phyloP scores from a whole-genome alignment of 2,329 filamentous ascomycete genomes.

The Monosporascus ibericus region DNA sequence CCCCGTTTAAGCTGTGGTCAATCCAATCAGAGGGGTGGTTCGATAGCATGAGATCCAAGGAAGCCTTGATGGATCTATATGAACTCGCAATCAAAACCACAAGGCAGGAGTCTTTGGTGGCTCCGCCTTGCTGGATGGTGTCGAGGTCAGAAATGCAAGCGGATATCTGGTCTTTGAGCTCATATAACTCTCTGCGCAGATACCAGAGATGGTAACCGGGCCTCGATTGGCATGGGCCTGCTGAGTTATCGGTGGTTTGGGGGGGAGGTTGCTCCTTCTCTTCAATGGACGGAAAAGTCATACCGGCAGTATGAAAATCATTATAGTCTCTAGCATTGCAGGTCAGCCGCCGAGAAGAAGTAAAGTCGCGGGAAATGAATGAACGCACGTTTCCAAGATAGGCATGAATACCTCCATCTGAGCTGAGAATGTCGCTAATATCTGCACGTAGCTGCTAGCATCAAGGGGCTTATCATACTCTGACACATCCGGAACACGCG shows the following conservation, averaged over 20 bases:
- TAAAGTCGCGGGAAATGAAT: neutral
- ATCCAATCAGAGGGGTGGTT: constrained; percentile 19
- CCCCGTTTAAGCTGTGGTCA: constrained; percentile 9
- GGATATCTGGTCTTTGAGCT: constrained; percentile 17
- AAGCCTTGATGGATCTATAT: constrained; percentile 10
- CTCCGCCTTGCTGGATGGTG: neutral
- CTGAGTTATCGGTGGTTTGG: neutral
- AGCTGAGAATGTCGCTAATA: constrained; percentile 4
- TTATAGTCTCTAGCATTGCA: constrained; percentile 13
- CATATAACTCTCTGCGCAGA: constrained; percentile 16
- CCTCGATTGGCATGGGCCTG: neutral
- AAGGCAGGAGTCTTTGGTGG: neutral
- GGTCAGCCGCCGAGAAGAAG: neutral
- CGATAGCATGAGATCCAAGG: constrained; percentile 13
- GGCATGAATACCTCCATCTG: constrained; percentile 16
- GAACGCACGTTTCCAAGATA: constrained; percentile 12
- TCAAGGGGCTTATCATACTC: neutral
- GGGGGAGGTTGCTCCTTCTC: neutral
- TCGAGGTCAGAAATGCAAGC: constrained; percentile 11
- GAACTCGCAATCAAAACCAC: constrained; percentile 1
- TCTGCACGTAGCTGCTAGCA: constrained; percentile 1
- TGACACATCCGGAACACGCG: neutral
- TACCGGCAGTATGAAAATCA: constrained; percentile 9
- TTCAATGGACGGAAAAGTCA: neutral
- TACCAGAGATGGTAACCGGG: constrained; percentile 4